phyloP scores from a whole-genome alignment of 495 filamentous ascomycete species.

The Pseudoneurospora amorphoporcata region DNA sequence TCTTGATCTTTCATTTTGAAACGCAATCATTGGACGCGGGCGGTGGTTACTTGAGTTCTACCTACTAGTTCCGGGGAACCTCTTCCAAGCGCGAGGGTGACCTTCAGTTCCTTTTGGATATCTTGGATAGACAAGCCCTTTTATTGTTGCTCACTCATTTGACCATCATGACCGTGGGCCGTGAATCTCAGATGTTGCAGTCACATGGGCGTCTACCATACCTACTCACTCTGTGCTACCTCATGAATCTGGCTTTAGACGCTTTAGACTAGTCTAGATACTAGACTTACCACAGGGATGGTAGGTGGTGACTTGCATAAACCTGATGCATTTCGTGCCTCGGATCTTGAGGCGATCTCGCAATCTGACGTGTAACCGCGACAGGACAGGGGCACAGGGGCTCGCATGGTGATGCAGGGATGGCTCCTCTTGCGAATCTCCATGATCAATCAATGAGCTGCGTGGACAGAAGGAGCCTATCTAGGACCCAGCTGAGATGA shows the following conservation, averaged over 20 bases:
- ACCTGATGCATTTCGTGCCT: constrained; percentile 3
- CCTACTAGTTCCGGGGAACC: no score
- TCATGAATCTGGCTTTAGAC: no score
- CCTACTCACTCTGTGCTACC: not conserved
- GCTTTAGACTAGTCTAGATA: no score
- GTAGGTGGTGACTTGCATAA: not conserved
- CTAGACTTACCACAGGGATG: no score
- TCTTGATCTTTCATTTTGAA: not conserved
- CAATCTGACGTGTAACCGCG: not conserved
- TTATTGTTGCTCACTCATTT: not conserved
- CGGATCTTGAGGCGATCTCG: not conserved
- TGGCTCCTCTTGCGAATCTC: not conserved
- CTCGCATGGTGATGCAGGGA: not conserved
- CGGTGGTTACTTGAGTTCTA: not conserved
- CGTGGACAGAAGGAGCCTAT: no score
- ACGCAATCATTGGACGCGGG: not conserved
- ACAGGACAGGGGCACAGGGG: not conserved
- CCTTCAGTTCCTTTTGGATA: not conserved
- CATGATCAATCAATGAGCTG: no score
- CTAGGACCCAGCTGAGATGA: not conserved
- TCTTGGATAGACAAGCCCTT: not conserved
- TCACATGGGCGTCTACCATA: not conserved
- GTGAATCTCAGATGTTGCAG: not conserved
- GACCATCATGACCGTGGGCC: not conserved
- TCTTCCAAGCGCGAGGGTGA: not conserved